A percentile compares a stretch with the other conserved stretches of the same genome.
Conservation (phyloP, 768 basidiomycete genomes). For the Tephrocybe sp. region DNA sequence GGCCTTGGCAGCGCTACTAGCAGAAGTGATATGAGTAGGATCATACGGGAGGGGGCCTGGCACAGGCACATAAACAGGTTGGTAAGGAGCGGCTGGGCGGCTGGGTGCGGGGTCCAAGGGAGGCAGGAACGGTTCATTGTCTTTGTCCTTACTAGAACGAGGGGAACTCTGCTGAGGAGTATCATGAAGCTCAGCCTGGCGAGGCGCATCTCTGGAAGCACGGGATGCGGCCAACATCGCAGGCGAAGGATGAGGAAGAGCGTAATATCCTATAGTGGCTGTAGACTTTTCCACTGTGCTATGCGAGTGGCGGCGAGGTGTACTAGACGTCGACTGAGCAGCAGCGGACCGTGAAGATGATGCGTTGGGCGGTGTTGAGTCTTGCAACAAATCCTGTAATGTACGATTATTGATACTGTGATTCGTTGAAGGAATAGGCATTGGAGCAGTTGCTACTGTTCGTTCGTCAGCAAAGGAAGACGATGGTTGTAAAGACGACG, state of each 20-base stretch:
- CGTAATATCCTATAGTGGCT: constrained; percentile 2
- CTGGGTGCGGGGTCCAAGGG: constrained; percentile 6
- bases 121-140: background rate
- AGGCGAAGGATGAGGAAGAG: constrained; percentile 20
- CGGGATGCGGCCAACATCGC: constrained; percentile 16
- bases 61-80: constrained; percentile 22
- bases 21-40: constrained; percentile 32
- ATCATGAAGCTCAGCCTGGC: background rate
- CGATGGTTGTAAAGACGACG: no score
- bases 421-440: background rate
- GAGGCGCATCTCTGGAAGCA: background rate
- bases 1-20: constrained; percentile 54
- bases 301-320: constrained; percentile 18
- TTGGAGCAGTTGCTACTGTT: background rate
- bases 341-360: constrained; percentile 47
- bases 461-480: no score
- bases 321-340: constrained; percentile 19
- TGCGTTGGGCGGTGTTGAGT: background rate
- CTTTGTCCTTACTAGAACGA: background rate
- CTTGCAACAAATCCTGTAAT: constrained; percentile 48
- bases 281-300: constrained; percentile 10
- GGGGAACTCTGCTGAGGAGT: no score
- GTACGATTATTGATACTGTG: constrained; percentile 31
- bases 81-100: constrained; percentile 11
- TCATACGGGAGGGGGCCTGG: background rate